Evolutionary conservation across 2,329 filamentous ascomycete species (phyloP), one percentile per base, ranked within the genome.

Genomic region (Apiospora koreana): DNA sequence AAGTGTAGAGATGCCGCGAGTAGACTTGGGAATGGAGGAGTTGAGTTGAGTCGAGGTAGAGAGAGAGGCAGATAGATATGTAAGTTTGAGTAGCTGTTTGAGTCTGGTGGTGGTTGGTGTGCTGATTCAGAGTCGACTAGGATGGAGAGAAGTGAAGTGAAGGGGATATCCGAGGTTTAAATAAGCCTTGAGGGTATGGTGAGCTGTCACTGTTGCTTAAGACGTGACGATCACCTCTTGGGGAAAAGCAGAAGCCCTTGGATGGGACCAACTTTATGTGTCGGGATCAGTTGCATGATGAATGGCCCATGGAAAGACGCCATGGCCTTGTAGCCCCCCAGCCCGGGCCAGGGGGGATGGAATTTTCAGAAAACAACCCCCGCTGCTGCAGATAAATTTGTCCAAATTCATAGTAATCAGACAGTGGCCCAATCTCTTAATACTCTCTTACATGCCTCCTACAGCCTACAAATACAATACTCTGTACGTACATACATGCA

Each of bases 121-220:
- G n/a, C n/a, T n/a, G 8, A n/a, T 35, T 67, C 12, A 12, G 41
- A 46, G 12, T 21, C 38, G 25, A 23, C 28, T 41, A 21, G 58
- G 5, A 38, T 7, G 25, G 41, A 9, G 8, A 43, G 48, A 25
- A 28, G 48, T 23, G 48, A 25, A 42, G 48, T 16, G 35, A 62
- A 65, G 69, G 71, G 71, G 69, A 48, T 42, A 9, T 1, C 28
- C 23, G n/a, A 67, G 62, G 69, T 69, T 72, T 72, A 72, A 72
- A 66, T 72, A 70, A 66, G 43, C 65, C 21, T 62, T 31, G 54
- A 62, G 31, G 54, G 54, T 62, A n/a, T 62, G 31, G 18, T 38
- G 54, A 38, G 54, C 54, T 38, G 54, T 62, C 54, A 62, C 28
- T 12, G 54, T n/a, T 38, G 54, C 31, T 62, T 3, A 38, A 38